Evolutionary conservation across 208 protist species (phyloP), one percentile per base, ranked within the genome.

Genomic region (Crithidia brevicula): DNA sequence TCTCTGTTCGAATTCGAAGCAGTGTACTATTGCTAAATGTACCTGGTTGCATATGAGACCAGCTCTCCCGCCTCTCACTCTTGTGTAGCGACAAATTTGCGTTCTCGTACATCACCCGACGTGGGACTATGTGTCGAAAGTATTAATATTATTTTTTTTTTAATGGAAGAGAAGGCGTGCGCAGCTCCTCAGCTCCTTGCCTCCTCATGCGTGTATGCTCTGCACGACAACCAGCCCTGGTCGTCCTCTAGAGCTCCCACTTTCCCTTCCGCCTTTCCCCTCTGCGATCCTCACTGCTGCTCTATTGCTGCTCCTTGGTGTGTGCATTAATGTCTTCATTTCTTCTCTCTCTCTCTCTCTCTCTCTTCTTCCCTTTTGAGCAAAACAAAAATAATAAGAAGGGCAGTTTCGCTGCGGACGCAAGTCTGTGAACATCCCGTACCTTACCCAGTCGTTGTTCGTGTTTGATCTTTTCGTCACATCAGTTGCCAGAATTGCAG

Each of bases 231-330:
- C n/a, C n/a, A n/a, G n/a, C n/a, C n/a, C n/a, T n/a, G n/a, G n/a
- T n/a, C n/a, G 38, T 45, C 31, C 18, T 28, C 20, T 27, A 28
- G 16, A 27, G 11, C 20, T 51, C 18, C 7, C 4, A 25, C 18
- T 10, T 23, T 51, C 20, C 46, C 23, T n/a, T n/a, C n/a, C n/a
- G n/a, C n/a, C n/a, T n/a, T n/a, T n/a, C n/a, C n/a, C n/a, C n/a
- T n/a, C n/a, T n/a, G n/a, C n/a, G n/a, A n/a, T n/a, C n/a, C 36
- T 13, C 49, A 4, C 63, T 50, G 22, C 33, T 49, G 15, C 36
- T n/a, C n/a, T n/a, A n/a, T n/a, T 71, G 52, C 23, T 25, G 43
- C 54, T 58, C 46, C 50, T 23, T 62, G 30, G 18, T n/a, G n/a
- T 25, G 20, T 33, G n/a, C 54, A 11, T 18, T 67, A n/a, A 62